Evolutionary conservation across 1,139 yeast genomes (phyloP), one percentile per base, ranked within the genome.

Genomic region (Candida glucosophila): DNA sequence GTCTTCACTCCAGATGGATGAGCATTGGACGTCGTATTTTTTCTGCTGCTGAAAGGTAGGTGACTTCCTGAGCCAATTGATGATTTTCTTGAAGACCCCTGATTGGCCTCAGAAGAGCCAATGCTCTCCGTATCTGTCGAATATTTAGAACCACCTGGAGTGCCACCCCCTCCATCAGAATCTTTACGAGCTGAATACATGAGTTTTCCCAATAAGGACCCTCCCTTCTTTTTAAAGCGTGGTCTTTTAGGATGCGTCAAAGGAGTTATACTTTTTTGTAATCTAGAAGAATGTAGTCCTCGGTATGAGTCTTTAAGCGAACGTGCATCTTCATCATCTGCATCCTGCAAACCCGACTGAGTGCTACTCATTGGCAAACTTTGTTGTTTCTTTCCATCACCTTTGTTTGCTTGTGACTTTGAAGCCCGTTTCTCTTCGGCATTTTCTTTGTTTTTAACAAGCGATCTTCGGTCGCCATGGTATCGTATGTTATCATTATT

Each of bases 221-320:
- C 47, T 25, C 62, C 58, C 43, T 64, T 63, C 37, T 59, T 62
- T 36, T 52, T 55, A 40, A 64, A 62, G 27, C 58, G 52, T 1
- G 76, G 75, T 35, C 61, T 67, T 11, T 69, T 60, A 2, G 77
- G 76, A 12, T 64, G 70, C 8, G 53, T 40, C 23, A 67, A 52
- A 1, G 77, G 75, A 1, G 77, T 76, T 2, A 65, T 44, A 22
- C 61, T 60, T 17, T 52, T 56, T 16, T 53, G 49, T 15, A 50
- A 39, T 19, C 52, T 52, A 21, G 55, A 52, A 21, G 58, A 59
- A 39, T 70, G 77, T 45, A 71, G 66, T 2, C 77, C 77, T 29
- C 52, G 56, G 37, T 70, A 69, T 25, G 55, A 42, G 18, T 52
- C 63, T 27, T 41, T 49, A 20, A 47, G 27, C n/a, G 26, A 12